Base-by-base conservation (phyloP, 2,329 filamentous ascomycete genomes). In the Hymenoscyphus linearis region DNA sequence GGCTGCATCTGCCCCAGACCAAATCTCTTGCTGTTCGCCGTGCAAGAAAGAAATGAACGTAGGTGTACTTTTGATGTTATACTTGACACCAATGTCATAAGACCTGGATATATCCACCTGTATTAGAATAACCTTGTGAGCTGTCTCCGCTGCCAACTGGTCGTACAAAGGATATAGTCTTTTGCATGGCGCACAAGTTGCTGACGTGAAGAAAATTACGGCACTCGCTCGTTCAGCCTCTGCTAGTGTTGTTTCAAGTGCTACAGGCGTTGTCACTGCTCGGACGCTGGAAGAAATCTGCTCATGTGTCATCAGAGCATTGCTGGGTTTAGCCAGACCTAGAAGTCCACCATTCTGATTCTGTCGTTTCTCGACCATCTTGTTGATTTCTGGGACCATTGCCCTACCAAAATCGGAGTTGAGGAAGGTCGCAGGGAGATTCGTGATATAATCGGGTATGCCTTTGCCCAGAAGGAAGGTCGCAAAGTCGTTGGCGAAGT, bases 401-500 rank as follows among this genome's bases (percentile, higher is more conserved):
- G 96, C 96, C 69, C 89, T 87, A 0, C 95, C 95, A 70, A 96
- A 89, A 0, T 91, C 91, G 0, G 91, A 95, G 62, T 89, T 85
- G 13, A 98, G 80, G 9, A 98, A 93, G 0, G 87, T 89, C 70
- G 92, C 83, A 0, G 93, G 93, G 72, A 98, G 86, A 67, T 88
- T 91, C 34, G 85, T 83, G 66, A 99, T 98, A 69, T 96, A 87
- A 1, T 87, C 83, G 0, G 95, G 95, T 62, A 98, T 98, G 2
- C 91, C 90, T 68, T 87, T 89, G 25, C 95, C 93, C 0, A 97
- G 79, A 0, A 98, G 79, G 65, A 98, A 98, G 74, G 90, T 95
- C 65, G 91, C 80, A 67, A 98, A 87, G 64, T 96, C 92, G 71
- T 98, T 93, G 3, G 90, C 91, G 75, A 98, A 99, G 75, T 97